Evolutionary conservation across 495 filamentous ascomycete species (phyloP), one percentile per base, ranked within the genome.

Genomic region (Aspergillus coremiiformis): DNA sequence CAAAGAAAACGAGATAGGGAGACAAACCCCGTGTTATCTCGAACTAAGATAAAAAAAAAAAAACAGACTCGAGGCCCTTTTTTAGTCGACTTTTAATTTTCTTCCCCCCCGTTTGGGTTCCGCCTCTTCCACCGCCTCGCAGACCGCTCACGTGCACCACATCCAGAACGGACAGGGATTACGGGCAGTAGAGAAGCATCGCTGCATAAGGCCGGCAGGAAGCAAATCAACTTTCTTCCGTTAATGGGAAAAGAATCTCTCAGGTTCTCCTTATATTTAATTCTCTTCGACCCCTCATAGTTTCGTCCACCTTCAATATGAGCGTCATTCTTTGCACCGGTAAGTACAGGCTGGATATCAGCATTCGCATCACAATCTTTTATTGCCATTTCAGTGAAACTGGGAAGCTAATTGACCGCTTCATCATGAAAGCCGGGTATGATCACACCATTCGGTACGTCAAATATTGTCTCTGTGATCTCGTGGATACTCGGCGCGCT

Each of bases 381-480:
- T 35, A 5, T 14, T 35, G 12, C 12, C 37, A 41, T 41, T 21
- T 41, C 17, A 21, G 3, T 17, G n/a, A 39, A 20, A 10, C 37
- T 41, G 3, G 4, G n/a, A 39, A 20, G 19, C 37, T 41, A 44
- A 10, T 32, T 43, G 27, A 33, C 20, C 30, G 27, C 29, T 37
- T 45, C 42, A 32, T 15, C 3, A 42, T 48, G 47, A 66, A 70
- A 89, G 93, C 93, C 69, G 94, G 93, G 59, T 97, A 98, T 72
- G 93, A 98, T 76, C 93, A 98, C 73, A 97, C 93, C 33, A 98
- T 98, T 61, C 83, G 93, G 90, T 95, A 80, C 64, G 79, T 64
- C 37, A 15, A 45, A 6, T 29, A 39, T 1, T 39, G 4, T 22
- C 17, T 19, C 12, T 14, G n/a, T 12, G 10, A 32, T 32, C 6